Evolutionary conservation across 1,284 basidiomycete genomes (phyloP), one percentile per base, ranked within the genome.

Genomic region (Ustilago bromivora): DNA sequence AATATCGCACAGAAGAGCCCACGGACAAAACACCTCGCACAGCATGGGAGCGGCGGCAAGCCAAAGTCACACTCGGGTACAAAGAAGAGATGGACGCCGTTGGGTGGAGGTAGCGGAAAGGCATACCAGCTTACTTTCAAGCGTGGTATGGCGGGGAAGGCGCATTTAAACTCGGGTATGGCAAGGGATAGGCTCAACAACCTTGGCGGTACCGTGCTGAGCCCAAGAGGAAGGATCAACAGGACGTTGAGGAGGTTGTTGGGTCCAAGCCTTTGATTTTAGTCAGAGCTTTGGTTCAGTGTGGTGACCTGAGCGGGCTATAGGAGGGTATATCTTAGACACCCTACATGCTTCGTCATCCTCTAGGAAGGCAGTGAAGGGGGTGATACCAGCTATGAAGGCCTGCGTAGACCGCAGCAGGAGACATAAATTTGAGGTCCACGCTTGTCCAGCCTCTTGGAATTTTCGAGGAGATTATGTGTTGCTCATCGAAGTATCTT

Each of bases 91-190:
- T 81, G 79, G 70, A 57, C 74, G 5, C 80, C 81, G 6, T 56
- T 66, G 10, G 81, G 81, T 17, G 61, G 73, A 10, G 74, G 71
- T 15, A 76, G 77, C 23, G 79, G 79, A 11, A 77, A 73, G 43
- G 71, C 73, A 28, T 71, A 71, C 47, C 71, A 76, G 61, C 60
- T 71, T 38, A 70, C 63, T 9, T 81, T 83, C 66, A 83, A 78
- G 66, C 71, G 80, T 32, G 68, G 67, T 9, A 11, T 66, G 31
- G 62, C 81, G 31, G 80, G 80, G 19, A 83, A 81, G 61, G 65
- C 66, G n/a, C 81, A 83, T 34, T 61, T 83, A 40, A 83, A 83
- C 71, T 81, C 80, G 28, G 61, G 57, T 53, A 83, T 83, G 81
- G 66, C 81, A n/a, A 72, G 78, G 31, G 66, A 74, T 41, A 66